These are phyloP conservation scores for Xerocomus brunneocitrinus DNA, from an alignment of 768 basidiomycete species.

Conservation along the genomic window DNA sequence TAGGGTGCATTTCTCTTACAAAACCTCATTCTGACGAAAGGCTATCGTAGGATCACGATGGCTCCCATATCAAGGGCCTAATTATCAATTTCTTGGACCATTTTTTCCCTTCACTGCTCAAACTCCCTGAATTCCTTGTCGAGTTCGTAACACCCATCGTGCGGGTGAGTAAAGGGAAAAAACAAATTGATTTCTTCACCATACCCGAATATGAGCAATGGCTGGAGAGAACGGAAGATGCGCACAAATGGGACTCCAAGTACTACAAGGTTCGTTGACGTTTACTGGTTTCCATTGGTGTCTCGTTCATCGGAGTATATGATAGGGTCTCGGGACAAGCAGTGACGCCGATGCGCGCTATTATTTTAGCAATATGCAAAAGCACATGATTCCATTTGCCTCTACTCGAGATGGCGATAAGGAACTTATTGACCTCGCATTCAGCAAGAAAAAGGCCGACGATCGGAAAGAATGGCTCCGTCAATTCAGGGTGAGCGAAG, in stretches of 20 bases:
- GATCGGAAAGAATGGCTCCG: slow-evolving; percentile 98
- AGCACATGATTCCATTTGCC: slow-evolving; percentile 93
- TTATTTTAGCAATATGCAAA: slow-evolving; percentile 89
- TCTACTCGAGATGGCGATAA: slow-evolving; percentile 76
- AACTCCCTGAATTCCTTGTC: slow-evolving; percentile 86
- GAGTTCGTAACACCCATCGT: slow-evolving; percentile 99
- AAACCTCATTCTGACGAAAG: not conserved
- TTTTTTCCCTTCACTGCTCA: slow-evolving; percentile 92
- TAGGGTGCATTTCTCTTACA: not conserved
- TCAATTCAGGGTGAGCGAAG: slow-evolving; percentile 66
- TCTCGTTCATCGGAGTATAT: slow-evolving; percentile 1
- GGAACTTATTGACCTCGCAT: slow-evolving; percentile 91
- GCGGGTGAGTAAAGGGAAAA: slow-evolving; percentile 79
- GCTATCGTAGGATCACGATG: slow-evolving; percentile 87
- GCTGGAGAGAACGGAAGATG: slow-evolving; percentile 71
- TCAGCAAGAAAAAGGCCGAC: slow-evolving; percentile 99
- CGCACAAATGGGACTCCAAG: slow-evolving; percentile 84
- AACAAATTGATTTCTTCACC: slow-evolving; percentile 88
- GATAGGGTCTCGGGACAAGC: slow-evolving; percentile 93
- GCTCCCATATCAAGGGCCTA: slow-evolving; percentile 99
- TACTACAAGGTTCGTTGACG: slow-evolving; percentile 85
- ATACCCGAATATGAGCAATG: slow-evolving; percentile 96
- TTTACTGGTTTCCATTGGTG: not conserved
- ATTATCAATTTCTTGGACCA: slow-evolving; percentile 97
- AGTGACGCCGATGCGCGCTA: slow-evolving; percentile 83